Conservation (phyloP, 257 asterid genomes). For the Jacaranda copaia region DNA sequence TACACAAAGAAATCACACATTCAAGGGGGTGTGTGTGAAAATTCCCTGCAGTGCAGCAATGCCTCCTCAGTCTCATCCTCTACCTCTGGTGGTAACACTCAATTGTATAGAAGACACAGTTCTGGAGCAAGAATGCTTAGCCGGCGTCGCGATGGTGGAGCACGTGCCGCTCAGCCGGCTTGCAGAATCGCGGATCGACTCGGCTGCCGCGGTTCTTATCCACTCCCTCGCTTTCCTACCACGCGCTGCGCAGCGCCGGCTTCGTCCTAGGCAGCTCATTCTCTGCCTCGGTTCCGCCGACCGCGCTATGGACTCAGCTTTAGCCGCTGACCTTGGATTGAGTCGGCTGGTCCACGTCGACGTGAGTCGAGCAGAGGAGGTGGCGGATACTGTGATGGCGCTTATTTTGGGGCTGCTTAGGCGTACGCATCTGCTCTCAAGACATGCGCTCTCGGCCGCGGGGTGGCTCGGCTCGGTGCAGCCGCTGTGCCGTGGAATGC, state of each 20-base stretch:
- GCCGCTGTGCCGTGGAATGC: conserved; percentile 80
- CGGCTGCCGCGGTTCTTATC: conserved; percentile 67
- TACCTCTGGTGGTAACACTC: conserved; percentile 68
- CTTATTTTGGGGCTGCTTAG: conserved; percentile 68
- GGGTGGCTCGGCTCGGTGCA: conserved; percentile 88
- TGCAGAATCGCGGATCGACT: conserved; percentile 69
- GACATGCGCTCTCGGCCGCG: conserved; percentile 70
- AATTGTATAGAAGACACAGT: conserved; percentile 69
- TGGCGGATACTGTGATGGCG: conserved; percentile 84
- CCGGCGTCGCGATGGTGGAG: conserved; percentile 59
- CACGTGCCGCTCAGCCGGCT: conserved; percentile 75
- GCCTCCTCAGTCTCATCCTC: conserved; percentile 42
- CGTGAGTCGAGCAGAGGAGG: conserved; percentile 76
- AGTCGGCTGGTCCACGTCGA: conserved; percentile 66
- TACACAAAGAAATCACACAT: too few species aligned
- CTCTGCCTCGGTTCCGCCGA: conserved; percentile 82
- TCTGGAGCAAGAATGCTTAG: conserved; percentile 61
- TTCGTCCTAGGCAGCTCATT: conserved; percentile 74
- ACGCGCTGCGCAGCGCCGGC: conserved; percentile 81
- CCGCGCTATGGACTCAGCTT: conserved; percentile 64
- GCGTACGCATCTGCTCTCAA: conserved; percentile 75
- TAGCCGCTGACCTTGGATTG: conserved; percentile 70
- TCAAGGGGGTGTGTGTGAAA: not conserved
- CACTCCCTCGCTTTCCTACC: conserved; percentile 82
- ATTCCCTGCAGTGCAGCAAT: conserved; percentile 3